phyloP scores from a whole-genome alignment of 495 filamentous ascomycete genomes.

The Talaromyces stipitatus region DNA sequence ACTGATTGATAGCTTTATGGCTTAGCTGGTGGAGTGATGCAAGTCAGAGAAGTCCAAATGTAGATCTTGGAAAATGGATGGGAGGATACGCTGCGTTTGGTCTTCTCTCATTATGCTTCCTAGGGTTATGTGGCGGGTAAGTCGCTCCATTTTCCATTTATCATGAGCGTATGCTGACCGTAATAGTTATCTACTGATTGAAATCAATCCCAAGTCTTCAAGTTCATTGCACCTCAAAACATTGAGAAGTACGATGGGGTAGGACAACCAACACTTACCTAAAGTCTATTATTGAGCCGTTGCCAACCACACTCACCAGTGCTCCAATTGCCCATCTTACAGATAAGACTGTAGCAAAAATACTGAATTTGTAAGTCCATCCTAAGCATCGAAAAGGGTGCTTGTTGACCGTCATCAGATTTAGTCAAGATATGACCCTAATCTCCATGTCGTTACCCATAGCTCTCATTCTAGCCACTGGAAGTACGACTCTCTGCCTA shows the following conservation, averaged over 20 bases:
- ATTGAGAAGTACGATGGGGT: neutral
- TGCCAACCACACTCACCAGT: too few species aligned
- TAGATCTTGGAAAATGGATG: conserved; percentile 34
- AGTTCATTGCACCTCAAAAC: neutral
- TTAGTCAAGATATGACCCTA: conserved; percentile 42
- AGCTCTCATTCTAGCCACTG: conserved; percentile 3
- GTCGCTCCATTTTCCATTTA: neutral
- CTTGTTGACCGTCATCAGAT: conserved; percentile 19
- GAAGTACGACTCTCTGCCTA: too few species aligned
- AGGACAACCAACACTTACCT: neutral
- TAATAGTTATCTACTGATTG: neutral
- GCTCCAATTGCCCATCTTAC: neutral
- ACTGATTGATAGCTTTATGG: conserved; percentile 19
- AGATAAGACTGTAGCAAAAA: neutral
- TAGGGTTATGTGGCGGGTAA: neutral
- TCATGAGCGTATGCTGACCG: neutral
- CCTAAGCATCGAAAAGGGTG: neutral
- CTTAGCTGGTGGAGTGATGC: conserved; percentile 25
- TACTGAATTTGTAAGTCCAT: conserved; percentile 21
- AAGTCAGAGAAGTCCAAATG: conserved; percentile 18
- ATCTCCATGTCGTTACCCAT: conserved; percentile 34
- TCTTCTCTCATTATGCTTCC: neutral
- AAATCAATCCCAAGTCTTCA: neutral
- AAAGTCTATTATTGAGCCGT: too few species aligned
- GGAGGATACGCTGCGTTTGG: conserved; percentile 43